A percentile compares a stretch with the other conserved stretches of the same genome.
Conservation (phyloP, 306 rosid species). For the Purshia tridentata region DNA sequence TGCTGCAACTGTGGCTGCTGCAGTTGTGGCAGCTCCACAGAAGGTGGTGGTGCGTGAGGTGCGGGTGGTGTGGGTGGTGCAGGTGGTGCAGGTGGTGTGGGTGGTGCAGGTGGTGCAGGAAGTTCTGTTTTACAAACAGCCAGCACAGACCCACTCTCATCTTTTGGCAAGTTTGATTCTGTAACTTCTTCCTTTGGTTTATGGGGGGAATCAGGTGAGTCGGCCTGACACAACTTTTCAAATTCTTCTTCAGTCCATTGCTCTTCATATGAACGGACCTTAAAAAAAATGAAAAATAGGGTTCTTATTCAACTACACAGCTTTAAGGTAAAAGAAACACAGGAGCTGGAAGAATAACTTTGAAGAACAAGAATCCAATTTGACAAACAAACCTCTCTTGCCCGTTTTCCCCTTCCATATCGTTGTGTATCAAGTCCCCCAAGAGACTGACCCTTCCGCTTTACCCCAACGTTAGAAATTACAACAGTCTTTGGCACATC, state of each 20-base stretch:
- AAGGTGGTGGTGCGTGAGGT: too few species aligned
- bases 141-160: conserved; percentile 40
- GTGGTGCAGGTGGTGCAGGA: conserved; percentile 37
- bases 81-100: conserved; percentile 29
- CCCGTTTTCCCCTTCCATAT: conserved; percentile 95
- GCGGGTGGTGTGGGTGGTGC: conserved; percentile 31
- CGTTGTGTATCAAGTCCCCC: conserved; percentile 88
- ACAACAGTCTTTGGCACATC: conserved; percentile 66
- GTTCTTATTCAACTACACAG: conserved; percentile 13
- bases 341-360: conserved; percentile 8
- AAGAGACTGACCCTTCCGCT: conserved; percentile 63
- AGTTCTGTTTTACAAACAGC: conserved; percentile 44
- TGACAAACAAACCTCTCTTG: conserved; percentile 85
- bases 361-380: conserved; percentile 13
- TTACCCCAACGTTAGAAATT: conserved; percentile 54
- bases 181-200: conserved; percentile 52
- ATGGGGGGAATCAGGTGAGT: conserved; percentile 61
- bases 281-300: conserved; percentile 19
- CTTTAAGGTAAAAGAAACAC: background rate
- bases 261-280: conserved; percentile 99
- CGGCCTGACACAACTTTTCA: conserved; percentile 92
- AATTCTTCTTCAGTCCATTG: conserved; percentile 99
- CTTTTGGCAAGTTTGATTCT: conserved; percentile 39
- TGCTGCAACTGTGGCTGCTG: conserved; percentile 22
- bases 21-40: too few species aligned